These are phyloP conservation scores for Monosporascus sp. DNA, from an alignment of 2,329 filamentous ascomycete species.

Conservation along the genomic window DNA sequence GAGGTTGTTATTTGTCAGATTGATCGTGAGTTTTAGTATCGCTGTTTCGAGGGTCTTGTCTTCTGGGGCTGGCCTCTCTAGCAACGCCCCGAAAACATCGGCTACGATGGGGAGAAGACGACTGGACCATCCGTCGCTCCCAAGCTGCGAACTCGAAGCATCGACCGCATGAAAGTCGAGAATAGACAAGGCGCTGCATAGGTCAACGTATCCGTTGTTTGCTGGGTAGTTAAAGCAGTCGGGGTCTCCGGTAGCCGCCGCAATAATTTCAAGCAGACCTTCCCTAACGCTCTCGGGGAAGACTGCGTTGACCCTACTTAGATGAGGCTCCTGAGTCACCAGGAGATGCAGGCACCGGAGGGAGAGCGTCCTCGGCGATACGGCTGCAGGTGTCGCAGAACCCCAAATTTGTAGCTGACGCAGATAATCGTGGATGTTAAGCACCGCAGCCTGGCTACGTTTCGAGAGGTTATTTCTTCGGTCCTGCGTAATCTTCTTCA, in stretches of 20 bases:
- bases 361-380: constrained; percentile 60
- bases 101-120: constrained; percentile 49
- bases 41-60: constrained; percentile 40
- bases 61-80: constrained; percentile 28
- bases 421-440: constrained; percentile 48
- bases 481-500: constrained; percentile 57
- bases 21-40: constrained; percentile 69
- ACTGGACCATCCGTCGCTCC: constrained; percentile 40
- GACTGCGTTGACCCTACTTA: constrained; percentile 43
- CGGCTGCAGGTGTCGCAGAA: constrained; percentile 36
- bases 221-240: constrained; percentile 33
- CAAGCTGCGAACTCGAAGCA: constrained; percentile 36
- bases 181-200: constrained; percentile 41
- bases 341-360: constrained; percentile 59
- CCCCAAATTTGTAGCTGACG: constrained; percentile 56
- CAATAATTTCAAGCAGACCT: constrained; percentile 43
- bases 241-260: constrained; percentile 25
- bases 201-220: constrained; percentile 27
- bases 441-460: constrained; percentile 52
- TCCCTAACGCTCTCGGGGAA: constrained; percentile 44
- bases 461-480: constrained; percentile 65
- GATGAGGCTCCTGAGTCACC: constrained; percentile 44
- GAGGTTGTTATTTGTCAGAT: constrained; percentile 77
- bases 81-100: constrained; percentile 37
- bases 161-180: constrained; percentile 50